These are phyloP conservation scores for Aureobasidium lini DNA, from an alignment of 2,329 filamentous ascomycete species.

Conservation along the genomic window DNA sequence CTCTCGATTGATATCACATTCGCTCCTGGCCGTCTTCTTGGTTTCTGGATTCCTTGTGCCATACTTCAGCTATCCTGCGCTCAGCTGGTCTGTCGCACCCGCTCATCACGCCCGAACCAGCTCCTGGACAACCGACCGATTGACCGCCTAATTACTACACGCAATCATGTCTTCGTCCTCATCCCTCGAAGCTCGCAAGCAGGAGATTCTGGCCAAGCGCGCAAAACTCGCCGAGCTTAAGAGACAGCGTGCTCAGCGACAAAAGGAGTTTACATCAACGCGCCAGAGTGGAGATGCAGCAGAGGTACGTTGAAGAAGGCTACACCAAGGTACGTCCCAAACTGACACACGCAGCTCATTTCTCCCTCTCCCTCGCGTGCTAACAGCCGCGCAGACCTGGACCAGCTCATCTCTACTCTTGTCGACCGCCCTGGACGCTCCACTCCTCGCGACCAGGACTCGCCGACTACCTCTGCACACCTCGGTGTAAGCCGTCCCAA, in stretches of 20 bases:
- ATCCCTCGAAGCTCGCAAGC: constrained; percentile 62
- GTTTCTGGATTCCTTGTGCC: not conserved
- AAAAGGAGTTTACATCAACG: constrained; percentile 54
- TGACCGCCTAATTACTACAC: not conserved
- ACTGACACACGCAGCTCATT: constrained; percentile 47
- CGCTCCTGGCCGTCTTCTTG: not conserved
- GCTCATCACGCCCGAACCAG: not conserved
- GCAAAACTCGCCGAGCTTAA: constrained; percentile 96
- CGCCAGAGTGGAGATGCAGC: constrained; percentile 52
- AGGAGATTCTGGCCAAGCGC: constrained; percentile 95
- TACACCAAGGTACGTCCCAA: constrained; percentile 10
- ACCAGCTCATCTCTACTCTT: constrained; percentile 75
- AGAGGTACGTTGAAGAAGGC: constrained; percentile 51
- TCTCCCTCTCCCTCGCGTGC: constrained; percentile 64
- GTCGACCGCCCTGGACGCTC: constrained; percentile 67
- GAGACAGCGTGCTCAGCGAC: constrained; percentile 76
- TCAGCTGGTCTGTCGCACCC: constrained; percentile 9
- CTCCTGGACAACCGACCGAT: not conserved
- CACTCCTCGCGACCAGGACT: constrained; percentile 73
- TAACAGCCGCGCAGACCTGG: constrained; percentile 67
- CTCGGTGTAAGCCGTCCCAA: constrained; percentile 51
- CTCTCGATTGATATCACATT: not conserved
- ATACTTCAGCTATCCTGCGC: not conserved
- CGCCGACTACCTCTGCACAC: constrained; percentile 74
- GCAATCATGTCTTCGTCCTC: constrained; percentile 26